Base-by-base conservation (phyloP, 495 filamentous ascomycete species). In the Penicillium macrosclerotiorum region DNA sequence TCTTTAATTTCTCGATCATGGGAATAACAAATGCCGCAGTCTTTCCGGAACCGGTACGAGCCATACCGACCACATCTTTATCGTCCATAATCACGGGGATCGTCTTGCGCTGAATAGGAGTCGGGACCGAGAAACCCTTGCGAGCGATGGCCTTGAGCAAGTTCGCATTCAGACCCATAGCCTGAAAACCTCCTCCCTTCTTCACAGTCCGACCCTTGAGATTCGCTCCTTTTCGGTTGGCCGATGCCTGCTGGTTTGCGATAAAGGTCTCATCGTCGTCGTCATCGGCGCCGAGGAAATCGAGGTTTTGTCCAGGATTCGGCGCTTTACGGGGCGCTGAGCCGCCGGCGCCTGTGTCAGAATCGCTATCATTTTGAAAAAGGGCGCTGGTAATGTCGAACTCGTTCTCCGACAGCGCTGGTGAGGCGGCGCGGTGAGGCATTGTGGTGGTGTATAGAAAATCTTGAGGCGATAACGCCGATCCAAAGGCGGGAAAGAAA, bases 11-110 rank as follows among this genome's bases (percentile, higher is more conserved):
- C 72, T 97, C 86, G 47, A 99, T 87, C 91, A 98, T 93, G 31
- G 93, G 93, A 45, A 98, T 92, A 4, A 98, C 89, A 63, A 98
- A 98, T 11, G 93, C 92, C 2, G 92, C 93, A 1, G 91, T 96
- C 72, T 98, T 98, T 63, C 93, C 93, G 27, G 89, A 95, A 63
- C 93, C 93, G 14, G 93, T 98, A 37, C 93, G 77, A 3, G 93
- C 93, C 94, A 97, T 99, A 45, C 89, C 93, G 6, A 97, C 90
- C 4, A 99, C 89, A 75, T 98, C 92, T 54, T 86, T 81, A 42
- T 85, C 80, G 33, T 95, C 89, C 59, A 96, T 74, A 31, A 96
- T 77, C 42, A 97, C 74, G 4, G 93, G 93, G 34, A 99, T 93
- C 7, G 93, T 88, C 72, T 96, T 96, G 26, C 93, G 79, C 73